These are phyloP conservation scores for Cyberlindnera nakhonratchasimensis DNA, from an alignment of 805 yeast genomes.

Conservation along the genomic window DNA sequence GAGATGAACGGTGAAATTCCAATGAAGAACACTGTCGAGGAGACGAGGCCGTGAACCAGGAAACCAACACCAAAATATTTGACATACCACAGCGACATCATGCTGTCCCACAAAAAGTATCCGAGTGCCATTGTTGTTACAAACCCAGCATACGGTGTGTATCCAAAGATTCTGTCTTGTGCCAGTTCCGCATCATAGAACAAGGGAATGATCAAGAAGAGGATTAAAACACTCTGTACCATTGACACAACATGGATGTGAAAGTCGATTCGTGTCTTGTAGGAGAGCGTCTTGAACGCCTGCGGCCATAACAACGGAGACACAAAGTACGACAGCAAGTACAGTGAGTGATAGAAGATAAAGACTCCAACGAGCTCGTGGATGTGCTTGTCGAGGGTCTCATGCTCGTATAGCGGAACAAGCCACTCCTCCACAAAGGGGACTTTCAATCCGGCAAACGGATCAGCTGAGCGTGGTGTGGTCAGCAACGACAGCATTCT, in stretches of 20 bases:
- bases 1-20: conserved; percentile 64
- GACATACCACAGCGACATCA: conserved; percentile 54
- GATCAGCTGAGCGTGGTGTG: conserved; percentile 24
- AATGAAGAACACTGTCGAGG: conserved; percentile 62
- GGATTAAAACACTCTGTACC: conserved; percentile 71
- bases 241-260: conserved; percentile 86
- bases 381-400: conserved; percentile 28
- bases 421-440: conserved; percentile 31
- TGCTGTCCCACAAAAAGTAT: conserved; percentile 82
- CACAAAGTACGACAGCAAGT: conserved; percentile 19
- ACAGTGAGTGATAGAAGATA: conserved; percentile 30
- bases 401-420: conserved; percentile 23
- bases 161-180: conserved; percentile 54
- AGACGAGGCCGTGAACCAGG: conserved; percentile 72
- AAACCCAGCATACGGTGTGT: conserved; percentile 66
- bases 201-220: conserved; percentile 56
- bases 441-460: conserved; percentile 22
- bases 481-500: conserved; percentile 3
- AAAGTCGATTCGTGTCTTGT: conserved; percentile 60
- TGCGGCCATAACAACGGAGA: conserved; percentile 25
- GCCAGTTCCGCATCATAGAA: conserved; percentile 48
- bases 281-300: conserved; percentile 24
- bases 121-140: conserved; percentile 65
- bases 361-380: conserved; percentile 32
- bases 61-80: conserved; percentile 68